Base-by-base conservation (phyloP, 768 basidiomycete genomes). In the Trametes punicea region DNA sequence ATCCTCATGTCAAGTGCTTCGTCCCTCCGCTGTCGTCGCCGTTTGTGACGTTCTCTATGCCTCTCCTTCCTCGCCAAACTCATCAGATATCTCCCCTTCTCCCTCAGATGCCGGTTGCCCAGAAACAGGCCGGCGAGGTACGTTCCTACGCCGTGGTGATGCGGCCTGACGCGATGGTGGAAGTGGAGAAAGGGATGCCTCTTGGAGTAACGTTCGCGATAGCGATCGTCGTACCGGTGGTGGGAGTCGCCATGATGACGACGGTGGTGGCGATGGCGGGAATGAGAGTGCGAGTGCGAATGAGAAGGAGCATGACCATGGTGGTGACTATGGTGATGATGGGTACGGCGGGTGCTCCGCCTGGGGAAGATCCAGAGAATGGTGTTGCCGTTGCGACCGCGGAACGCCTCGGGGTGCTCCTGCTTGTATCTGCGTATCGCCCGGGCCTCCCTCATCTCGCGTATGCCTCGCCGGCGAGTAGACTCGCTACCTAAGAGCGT, bases 401-500 rank as follows among this genome's bases (percentile, higher is more conserved):
- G 56, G 59, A 62, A 44, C 44, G 63, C 20, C 46, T 69, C 64
- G 58, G 62, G 51, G 11, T 62, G 66, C 60, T 75, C 67, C 57
- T 31, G 55, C 52, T 71, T 63, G 56, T 69, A 59, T 64, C 65
- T 39, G 59, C 64, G 49, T 30, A 64, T 46, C 1, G 66, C 67
- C 60, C 69, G 70, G 18, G 87, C 87, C 26, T 78, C 78, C 46
- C 73, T 74, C 83, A 89, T 89, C 70, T 90, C 88, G 48, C 74
- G 75, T 67, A 88, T 88, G 42, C 88, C 88, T 74, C 82, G 61
- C 7, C 51, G 55, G 34, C 87, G 77, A 44, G 85, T 70, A 18
- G 60, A 64, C 65, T 88, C 86, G 64, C 87, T 75, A 31, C 85
- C 86, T 29, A 77, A 65, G 29, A 89, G 73, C 11, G 87, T 88